A percentile compares a stretch with the other conserved stretches of the same genome.
phyloP scores from a whole-genome alignment of 768 basidiomycete genomes.

The Rhizopogon sp. region DNA sequence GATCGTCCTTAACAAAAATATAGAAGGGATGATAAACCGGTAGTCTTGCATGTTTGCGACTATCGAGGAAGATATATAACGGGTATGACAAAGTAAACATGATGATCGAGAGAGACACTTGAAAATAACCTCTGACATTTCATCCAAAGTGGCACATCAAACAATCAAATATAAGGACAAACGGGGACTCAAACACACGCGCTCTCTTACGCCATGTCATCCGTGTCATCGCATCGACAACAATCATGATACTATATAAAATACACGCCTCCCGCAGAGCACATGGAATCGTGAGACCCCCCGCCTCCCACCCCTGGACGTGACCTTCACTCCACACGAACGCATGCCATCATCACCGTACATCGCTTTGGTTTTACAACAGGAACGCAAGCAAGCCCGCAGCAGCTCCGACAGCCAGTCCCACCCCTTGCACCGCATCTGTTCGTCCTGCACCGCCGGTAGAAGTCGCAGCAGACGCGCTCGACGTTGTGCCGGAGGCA shows the following conservation, averaged over 20 bases:
- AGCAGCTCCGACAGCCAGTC: background rate
- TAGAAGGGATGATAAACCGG: too few relatives aligned
- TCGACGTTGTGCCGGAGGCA: background rate
- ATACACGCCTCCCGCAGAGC: background rate
- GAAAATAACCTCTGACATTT: too few relatives aligned
- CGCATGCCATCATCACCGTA: too few relatives aligned
- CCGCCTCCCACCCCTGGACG: background rate
- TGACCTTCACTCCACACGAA: background rate
- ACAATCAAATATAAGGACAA: too few relatives aligned
- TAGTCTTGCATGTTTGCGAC: too few relatives aligned
- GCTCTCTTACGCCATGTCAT: too few relatives aligned
- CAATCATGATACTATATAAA: background rate
- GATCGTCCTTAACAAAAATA: too few relatives aligned
- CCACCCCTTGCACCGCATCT: background rate
- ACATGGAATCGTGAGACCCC: background rate
- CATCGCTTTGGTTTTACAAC: background rate
- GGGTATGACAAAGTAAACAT: too few relatives aligned
- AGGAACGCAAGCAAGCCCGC: conserved; percentile 6
- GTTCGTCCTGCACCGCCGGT: conserved; percentile 5
- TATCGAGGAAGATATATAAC: too few relatives aligned
- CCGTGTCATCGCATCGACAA: background rate
- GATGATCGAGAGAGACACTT: too few relatives aligned
- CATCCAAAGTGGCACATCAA: too few relatives aligned
- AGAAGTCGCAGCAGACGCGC: conserved; percentile 2
- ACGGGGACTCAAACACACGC: too few relatives aligned